A percentile compares a stretch with the other conserved stretches of the same genome.
Conservation (phyloP, 495 filamentous ascomycete species). For the Barbatosphaeria neglecta region DNA sequence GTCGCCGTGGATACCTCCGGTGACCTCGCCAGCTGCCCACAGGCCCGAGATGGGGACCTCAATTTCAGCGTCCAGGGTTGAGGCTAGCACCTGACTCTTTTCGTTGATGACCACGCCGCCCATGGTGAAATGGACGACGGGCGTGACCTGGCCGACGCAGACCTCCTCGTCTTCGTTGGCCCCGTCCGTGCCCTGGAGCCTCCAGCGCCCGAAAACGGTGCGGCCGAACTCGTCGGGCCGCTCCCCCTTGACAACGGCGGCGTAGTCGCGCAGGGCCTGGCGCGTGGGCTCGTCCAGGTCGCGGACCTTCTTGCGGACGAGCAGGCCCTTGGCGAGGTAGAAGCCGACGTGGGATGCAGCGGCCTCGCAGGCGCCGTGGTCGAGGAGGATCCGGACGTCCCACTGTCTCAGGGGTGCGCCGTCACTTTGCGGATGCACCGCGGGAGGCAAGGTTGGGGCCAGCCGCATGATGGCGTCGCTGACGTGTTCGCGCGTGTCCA, state of each 20-base stretch:
- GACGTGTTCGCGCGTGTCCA: slow-evolving; percentile 41
- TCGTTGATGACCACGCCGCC: slow-evolving; percentile 39
- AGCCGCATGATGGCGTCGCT: slow-evolving; percentile 34
- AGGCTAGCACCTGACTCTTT: slow-evolving; percentile 26
- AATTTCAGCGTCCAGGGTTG: slow-evolving; percentile 9
- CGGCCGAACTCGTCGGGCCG: slow-evolving; percentile 30
- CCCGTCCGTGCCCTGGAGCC: slow-evolving; percentile 19
- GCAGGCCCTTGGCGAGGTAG: slow-evolving; percentile 45
- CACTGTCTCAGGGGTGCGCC: slow-evolving; percentile 29
- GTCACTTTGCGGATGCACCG: slow-evolving; percentile 1
- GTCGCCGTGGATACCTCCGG: slow-evolving; percentile 43
- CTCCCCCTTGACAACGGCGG: slow-evolving; percentile 21
- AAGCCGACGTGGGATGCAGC: slow-evolving; percentile 43
- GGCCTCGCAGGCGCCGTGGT: slow-evolving; percentile 41
- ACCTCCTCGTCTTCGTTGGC: slow-evolving; percentile 33
- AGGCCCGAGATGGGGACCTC: slow-evolving; percentile 28
- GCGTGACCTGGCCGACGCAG: slow-evolving; percentile 45
- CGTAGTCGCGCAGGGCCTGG: slow-evolving; percentile 35
- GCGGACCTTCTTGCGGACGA: slow-evolving; percentile 37
- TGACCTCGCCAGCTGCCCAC: slow-evolving; percentile 45
- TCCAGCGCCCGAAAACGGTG: slow-evolving; percentile 42
- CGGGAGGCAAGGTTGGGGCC: no score
- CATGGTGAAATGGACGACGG: slow-evolving; percentile 52
- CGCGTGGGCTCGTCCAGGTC: slow-evolving; percentile 31
- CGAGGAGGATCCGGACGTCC: slow-evolving; percentile 43